Percentiles rank a stretch among this genome's conserved stretches.
Conservation (phyloP, 805 yeast species). For the Nakazawaea peltata region DNA sequence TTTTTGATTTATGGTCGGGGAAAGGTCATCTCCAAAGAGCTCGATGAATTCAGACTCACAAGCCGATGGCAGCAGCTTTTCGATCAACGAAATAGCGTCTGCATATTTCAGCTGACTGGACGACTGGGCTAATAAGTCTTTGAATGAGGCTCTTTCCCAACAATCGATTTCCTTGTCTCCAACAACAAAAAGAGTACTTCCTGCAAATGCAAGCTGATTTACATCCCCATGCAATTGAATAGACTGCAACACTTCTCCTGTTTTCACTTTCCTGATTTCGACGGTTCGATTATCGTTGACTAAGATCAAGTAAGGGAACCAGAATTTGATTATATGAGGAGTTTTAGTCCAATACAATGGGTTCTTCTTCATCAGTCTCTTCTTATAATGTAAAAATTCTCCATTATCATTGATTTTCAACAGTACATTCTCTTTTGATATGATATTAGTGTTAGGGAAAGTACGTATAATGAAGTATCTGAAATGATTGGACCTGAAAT, state of each 20-base stretch:
- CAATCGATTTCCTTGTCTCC: slow-evolving; percentile 20
- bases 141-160: slow-evolving; percentile 20
- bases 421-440: slow-evolving; percentile 9
- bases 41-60: slow-evolving; percentile 7
- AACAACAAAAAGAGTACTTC: slow-evolving; percentile 18
- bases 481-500: slow-evolving; percentile 11
- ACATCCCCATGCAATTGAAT: slow-evolving; percentile 14
- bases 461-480: slow-evolving; percentile 6
- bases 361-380: slow-evolving; percentile 3
- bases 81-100: slow-evolving; percentile 37
- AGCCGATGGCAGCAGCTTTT: slow-evolving; percentile 20
- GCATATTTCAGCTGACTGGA: slow-evolving; percentile 21
- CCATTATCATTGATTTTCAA: slow-evolving; percentile 6
- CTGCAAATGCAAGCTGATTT: neutral
- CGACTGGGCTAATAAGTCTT: slow-evolving; percentile 25
- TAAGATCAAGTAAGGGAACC: slow-evolving; percentile 32
- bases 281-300: slow-evolving; percentile 20
- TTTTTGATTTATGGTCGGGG: slow-evolving; percentile 13
- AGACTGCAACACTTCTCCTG: slow-evolving; percentile 27
- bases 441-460: slow-evolving; percentile 5
- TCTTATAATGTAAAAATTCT: slow-evolving; percentile 7
- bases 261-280: slow-evolving; percentile 29
- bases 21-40: neutral
- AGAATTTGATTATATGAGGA: slow-evolving; percentile 22
- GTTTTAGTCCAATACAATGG: slow-evolving; percentile 15